These are phyloP conservation scores for Mortierella sp. DNA, from an alignment of 371 early-diverging fungal species.

Conservation along the genomic window DNA sequence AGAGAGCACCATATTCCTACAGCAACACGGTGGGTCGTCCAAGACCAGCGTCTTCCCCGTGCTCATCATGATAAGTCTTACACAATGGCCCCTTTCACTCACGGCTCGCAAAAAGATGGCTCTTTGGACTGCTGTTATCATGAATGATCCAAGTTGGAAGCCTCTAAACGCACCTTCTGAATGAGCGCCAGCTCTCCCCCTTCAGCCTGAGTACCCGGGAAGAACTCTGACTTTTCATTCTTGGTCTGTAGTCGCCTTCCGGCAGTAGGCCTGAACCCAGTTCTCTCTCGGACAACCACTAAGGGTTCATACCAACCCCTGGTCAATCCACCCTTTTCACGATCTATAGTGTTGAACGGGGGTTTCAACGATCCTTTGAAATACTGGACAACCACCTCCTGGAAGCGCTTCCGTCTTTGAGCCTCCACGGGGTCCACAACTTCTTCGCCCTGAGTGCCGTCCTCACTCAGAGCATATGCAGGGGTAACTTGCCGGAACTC, in stretches of 20 bases:
- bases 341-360: conserved; percentile 62
- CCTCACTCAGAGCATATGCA: conserved; percentile 27
- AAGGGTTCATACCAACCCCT: conserved; percentile 54
- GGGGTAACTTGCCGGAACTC: conserved; percentile 49
- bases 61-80: no score
- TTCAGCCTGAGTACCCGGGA: no score
- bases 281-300: conserved; percentile 50
- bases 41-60: no score
- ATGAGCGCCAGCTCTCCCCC: no score
- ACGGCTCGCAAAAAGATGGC: no score
- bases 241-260: conserved; percentile 32
- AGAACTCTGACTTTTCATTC: conserved; percentile 18
- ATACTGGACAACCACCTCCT: conserved; percentile 47
- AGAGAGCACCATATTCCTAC: no score
- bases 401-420: conserved; percentile 47
- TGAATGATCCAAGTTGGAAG: no score
- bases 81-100: no score
- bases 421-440: conserved; percentile 46
- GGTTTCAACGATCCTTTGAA: conserved; percentile 58
- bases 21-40: no score
- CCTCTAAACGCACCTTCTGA: no score
- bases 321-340: conserved; percentile 49
- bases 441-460: conserved; percentile 20
- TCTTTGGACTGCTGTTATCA: no score
- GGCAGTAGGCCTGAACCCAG: conserved; percentile 44